Percentiles rank a stretch among this genome's conserved stretches.
phyloP scores from a whole-genome alignment of 768 basidiomycete genomes.

The Trametes cubensis region DNA sequence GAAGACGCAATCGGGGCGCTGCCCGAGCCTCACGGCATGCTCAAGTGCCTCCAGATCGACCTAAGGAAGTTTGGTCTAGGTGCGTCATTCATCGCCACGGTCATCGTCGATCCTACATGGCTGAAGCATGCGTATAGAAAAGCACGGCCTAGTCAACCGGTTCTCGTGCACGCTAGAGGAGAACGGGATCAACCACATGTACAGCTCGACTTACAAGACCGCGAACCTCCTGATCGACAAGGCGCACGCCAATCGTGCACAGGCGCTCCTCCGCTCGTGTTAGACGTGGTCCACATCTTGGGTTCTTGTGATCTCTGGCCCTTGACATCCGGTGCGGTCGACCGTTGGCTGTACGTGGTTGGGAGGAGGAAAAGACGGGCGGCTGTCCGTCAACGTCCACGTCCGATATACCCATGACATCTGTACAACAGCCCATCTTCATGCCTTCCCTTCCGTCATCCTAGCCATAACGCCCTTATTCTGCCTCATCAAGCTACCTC shows the following conservation, averaged over 20 bases:
- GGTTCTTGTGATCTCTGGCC: not conserved
- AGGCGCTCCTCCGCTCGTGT: conserved; percentile 59
- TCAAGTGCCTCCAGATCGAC: conserved; percentile 78
- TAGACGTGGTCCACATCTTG: conserved; percentile 33
- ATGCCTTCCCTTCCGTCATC: not conserved
- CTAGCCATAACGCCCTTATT: too few relatives aligned
- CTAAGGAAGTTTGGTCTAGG: conserved; percentile 72
- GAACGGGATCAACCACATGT: conserved; percentile 81
- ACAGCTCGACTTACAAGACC: conserved; percentile 81
- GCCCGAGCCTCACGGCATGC: conserved; percentile 26
- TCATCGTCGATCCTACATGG: not conserved
- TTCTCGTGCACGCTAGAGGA: conserved; percentile 74
- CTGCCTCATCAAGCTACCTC: too few relatives aligned
- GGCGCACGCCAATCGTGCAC: conserved; percentile 57
- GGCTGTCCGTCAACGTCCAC: not conserved
- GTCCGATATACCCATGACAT: conserved; percentile 4
- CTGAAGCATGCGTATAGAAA: conserved; percentile 48
- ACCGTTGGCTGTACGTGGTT: not conserved
- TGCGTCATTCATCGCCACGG: conserved; percentile 34
- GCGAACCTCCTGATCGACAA: conserved; percentile 77
- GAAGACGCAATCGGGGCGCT: conserved; percentile 30
- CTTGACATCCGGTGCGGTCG: too few relatives aligned
- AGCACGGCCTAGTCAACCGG: conserved; percentile 75
- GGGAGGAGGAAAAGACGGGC: not conserved
- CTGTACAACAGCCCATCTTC: not conserved